Evolutionary conservation across 164 flowering plant species (phyloP), one percentile per base, ranked within the genome.

Genomic region (Stephania japonica): DNA sequence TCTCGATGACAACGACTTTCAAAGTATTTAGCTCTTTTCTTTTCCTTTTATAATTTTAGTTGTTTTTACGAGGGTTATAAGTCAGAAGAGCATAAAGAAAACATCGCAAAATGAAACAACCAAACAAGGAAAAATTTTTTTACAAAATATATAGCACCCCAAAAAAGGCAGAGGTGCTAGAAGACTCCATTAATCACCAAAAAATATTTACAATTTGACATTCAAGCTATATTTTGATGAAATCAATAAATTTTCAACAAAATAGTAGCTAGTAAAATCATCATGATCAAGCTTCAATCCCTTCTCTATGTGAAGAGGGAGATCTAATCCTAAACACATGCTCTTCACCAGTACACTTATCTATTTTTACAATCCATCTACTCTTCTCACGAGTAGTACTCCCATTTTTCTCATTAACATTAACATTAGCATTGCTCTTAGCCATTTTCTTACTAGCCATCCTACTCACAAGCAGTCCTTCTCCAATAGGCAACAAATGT

Each of bases 261-360:
- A 18, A 21, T 18, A 21, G 64, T 23, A 38, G 42, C 18, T 16
- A 7, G 6, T 1, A 44, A 23, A 43, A 23, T n/a, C 25, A 72
- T 38, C 38, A 47, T 9, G 53, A 47, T 73, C 21, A 80, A 59
- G 78, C 77, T 70, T 73, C 62, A 67, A 78, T 68, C 66, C 47
- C 73, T 53, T 75, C 72, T 56, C 70, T 66, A 8, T 66, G 70
- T 18, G 83, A 77, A 64, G 80, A 72, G 4, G 38, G 38, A 32
- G 38, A 32, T 72, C 80, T 85, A 70, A 92, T 82, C 79, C 94
- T 83, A 43, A 84, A 89, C 10, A 91, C 91, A 81, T 92, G 96
- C 68, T 92, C 96, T 83, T 93, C 98, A 4, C 97, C 98, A 0
- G 98, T 93, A 72, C 83, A 84, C 49, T 85, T 77, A 72, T 93